Base-by-base conservation (phyloP, 1,284 basidiomycete genomes). In the Trametes hirsuta region DNA sequence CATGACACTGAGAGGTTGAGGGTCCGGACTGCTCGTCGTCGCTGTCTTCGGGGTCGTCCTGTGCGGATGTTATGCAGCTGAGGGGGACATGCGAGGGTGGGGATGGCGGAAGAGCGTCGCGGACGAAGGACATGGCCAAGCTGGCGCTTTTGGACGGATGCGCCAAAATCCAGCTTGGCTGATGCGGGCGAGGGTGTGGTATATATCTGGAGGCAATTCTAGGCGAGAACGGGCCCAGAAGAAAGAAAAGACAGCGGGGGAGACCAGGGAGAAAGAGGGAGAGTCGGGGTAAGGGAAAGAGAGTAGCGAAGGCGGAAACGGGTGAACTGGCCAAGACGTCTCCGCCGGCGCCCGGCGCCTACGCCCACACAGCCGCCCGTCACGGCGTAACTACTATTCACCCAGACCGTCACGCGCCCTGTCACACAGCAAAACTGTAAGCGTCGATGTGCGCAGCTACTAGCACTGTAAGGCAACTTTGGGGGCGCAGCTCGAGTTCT, bases 121-220 rank as follows among this genome's bases (percentile, higher is more conserved):
- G 61, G 37, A 63, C 57, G 57, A 65, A 59, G 53, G 66, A 65
- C 66, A 70, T 68, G 58, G 59, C 63, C 62, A 60, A 61, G 60
- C 58, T 53, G 56, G 42, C 47, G 51, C 44, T 47, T 40, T 35
- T 34, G 41, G 25, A 42, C 41, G 42, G 40, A 22, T 18, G 47
- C 49, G 58, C 63, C 58, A 56, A 59, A 61, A 61, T 45, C 59
- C 63, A 59, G 63, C 57, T 59, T 59, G 63, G 62, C 53, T 44
- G 56, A 47, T 50, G 25, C 21, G 34, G 30, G 37, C 47, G 25
- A 8, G 30, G 22, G 47, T n/a, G 37, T 24, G 50, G 45, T 55
- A 47, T 55, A 44, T 42, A 42, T n/a, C n/a, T 11, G 37, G 42
- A 34, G 14, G 22, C 12, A 21, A 24, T 34, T 15, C 35, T 12